phyloP scores from a whole-genome alignment of 352 stramenopile genomes.

The Phytopythium oedochilum region DNA sequence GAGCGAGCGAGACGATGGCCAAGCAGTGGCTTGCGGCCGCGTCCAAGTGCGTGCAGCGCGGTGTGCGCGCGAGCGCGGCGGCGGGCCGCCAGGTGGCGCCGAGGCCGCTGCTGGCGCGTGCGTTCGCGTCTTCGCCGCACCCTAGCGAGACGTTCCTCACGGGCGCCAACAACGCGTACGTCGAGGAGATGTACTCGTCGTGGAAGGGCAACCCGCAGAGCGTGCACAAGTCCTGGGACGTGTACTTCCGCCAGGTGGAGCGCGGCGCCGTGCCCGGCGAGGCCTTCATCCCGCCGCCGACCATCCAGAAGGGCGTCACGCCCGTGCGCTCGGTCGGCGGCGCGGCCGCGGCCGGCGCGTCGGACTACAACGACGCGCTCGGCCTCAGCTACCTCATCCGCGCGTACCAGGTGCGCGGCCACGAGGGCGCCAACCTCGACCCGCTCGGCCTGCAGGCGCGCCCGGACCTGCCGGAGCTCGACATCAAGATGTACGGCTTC shows the following conservation, averaged over 20 bases:
- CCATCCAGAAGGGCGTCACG: constrained; percentile 69
- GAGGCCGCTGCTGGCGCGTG: constrained; percentile 25
- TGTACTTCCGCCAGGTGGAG: constrained; percentile 85
- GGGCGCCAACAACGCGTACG: constrained; percentile 94
- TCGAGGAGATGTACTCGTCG: constrained; percentile 96
- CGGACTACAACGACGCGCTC: constrained; percentile 78
- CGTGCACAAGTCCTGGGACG: constrained; percentile 85
- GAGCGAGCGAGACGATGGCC: constrained; percentile 37
- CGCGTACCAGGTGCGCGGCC: constrained; percentile 96
- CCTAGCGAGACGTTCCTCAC: constrained; percentile 92
- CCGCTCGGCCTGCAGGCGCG: constrained; percentile 90
- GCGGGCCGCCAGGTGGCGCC: constrained; percentile 9
- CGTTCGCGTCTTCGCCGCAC: constrained; percentile 65
- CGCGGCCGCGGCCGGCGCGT: constrained; percentile 14
- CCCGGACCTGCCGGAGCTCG: constrained; percentile 70
- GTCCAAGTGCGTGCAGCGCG: constrained; percentile 47
- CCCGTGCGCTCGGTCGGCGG: constrained; percentile 42
- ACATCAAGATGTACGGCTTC: constrained; percentile 93
- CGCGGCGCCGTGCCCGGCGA: constrained; percentile 70
- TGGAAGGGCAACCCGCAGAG: constrained; percentile 90
- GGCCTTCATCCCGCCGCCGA: constrained; percentile 80
- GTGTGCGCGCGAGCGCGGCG: constrained; percentile 28
- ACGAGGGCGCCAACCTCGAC: constrained; percentile 95
- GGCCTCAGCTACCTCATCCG: constrained; percentile 96
- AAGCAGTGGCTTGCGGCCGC: constrained; percentile 52